A percentile compares a stretch with the other conserved stretches of the same genome.
Evolutionary conservation across 2,329 filamentous ascomycete species (phyloP).

Genomic region (Knufia fluminis): DNA sequence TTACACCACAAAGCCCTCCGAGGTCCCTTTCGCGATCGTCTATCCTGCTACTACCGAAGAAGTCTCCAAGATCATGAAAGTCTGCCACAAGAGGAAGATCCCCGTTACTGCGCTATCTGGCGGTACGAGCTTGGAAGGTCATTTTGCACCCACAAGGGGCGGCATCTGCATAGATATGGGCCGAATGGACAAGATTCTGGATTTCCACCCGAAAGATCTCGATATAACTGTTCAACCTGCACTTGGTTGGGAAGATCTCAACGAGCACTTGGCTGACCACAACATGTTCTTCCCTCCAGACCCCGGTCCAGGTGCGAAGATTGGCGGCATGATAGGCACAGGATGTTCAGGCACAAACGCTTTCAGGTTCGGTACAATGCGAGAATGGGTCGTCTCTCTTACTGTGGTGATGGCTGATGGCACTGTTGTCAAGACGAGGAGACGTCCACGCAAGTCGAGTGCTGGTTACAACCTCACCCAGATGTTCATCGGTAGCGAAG

Average conservation of each 20-base stretch:
- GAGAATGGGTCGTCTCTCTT: slow-evolving; percentile 80
- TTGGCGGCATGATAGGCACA: slow-evolving; percentile 59
- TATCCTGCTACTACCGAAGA: slow-evolving; percentile 72
- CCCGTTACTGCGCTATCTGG: slow-evolving; percentile 82
- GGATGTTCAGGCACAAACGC: slow-evolving; percentile 67
- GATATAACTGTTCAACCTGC: slow-evolving; percentile 72
- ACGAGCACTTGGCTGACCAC: slow-evolving; percentile 62
- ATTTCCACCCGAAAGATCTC: slow-evolving; percentile 66
- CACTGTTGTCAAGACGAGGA: slow-evolving; percentile 79
- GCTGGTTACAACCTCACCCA: slow-evolving; percentile 88
- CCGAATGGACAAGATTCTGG: slow-evolving; percentile 72
- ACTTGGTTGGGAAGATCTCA: slow-evolving; percentile 77
- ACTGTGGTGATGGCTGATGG: slow-evolving; percentile 87
- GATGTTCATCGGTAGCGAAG: slow-evolving; percentile 83
- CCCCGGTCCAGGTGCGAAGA: slow-evolving; percentile 83
- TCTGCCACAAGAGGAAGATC: slow-evolving; percentile 71
- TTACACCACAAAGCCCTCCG: slow-evolving; percentile 33
- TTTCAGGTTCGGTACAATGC: slow-evolving; percentile 89
- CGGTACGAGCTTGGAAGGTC: slow-evolving; percentile 81
- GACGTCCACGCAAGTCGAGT: slow-evolving; percentile 78
- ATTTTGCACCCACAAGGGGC: slow-evolving; percentile 72
- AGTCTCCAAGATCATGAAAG: slow-evolving; percentile 76
- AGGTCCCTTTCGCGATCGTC: slow-evolving; percentile 53
- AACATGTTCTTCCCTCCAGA: slow-evolving; percentile 88
- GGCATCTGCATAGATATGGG: slow-evolving; percentile 81